Evolutionary conservation across 1,139 yeast species (phyloP), one percentile per base, ranked within the genome.

Genomic region (Hyphopichia wangnamkhiaoensis): DNA sequence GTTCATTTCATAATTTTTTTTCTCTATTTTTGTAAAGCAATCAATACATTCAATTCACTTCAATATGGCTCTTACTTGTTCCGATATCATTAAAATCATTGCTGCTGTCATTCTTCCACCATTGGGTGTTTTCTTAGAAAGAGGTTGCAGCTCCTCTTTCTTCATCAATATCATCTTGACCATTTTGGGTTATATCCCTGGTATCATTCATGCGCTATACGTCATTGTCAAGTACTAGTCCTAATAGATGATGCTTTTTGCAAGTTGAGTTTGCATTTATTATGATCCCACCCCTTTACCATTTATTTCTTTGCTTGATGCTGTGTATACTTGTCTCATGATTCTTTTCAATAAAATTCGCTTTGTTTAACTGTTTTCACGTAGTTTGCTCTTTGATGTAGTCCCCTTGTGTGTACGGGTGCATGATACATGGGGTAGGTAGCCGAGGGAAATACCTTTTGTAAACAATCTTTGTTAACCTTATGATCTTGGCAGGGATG

Each of bases 31-130:
- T 16, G 15, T 13, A 9, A 29, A 16, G 7, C 19, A 15, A 29
- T 16, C 10, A 29, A 16, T 10, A 8, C 9, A 29, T 18, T n/a
- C 31, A 19, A 17, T 13, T 4, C 6, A 13, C 16, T 12, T 16
- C 36, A 58, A 33, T 38, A 76, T 76, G 82, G 77, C 81, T 31
- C 48, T 75, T 46, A 76, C 81, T 38, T 71, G 72, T 54, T 58
- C 79, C 16, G 83, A 78, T 60, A 79, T 82, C 49, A 52, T 82
- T 54, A 82, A 83, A 64, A 67, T 83, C 53, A 67, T 82, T 41
- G 59, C 72, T 49, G 90, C 90, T 21, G 56, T 83, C 53, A 61
- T 84, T 50, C 66, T 84, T 46, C 91, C 91, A 37, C 91, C 91
- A 40, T 63, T 84, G 46, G 91, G 90, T 46, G 93, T 84, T 14